Percentiles rank a stretch among this genome's conserved stretches.
phyloP scores from a whole-genome alignment of 805 yeast genomes.

The Phaffomyces opuntiae region DNA sequence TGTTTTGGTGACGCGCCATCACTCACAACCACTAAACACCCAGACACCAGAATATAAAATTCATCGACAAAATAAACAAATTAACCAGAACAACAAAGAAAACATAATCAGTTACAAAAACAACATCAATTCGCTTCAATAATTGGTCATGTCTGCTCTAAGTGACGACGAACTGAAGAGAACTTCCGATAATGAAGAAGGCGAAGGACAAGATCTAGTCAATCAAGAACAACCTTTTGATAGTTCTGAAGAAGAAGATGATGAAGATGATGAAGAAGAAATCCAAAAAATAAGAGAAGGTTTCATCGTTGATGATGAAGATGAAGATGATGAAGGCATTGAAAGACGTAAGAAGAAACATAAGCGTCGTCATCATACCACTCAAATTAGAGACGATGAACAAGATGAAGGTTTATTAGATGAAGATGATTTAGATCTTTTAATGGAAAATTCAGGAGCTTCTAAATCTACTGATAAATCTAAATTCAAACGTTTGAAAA shows the following conservation, averaged over 20 bases:
- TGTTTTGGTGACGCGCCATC: too few relatives aligned
- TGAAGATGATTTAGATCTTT: slow-evolving; percentile 89
- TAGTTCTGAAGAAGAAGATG: slow-evolving; percentile 88
- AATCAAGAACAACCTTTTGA: slow-evolving; percentile 36
- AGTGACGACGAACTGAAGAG: slow-evolving; percentile 15
- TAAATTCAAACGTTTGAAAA: slow-evolving; percentile 70
- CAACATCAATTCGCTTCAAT: not conserved
- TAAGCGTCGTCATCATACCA: slow-evolving; percentile 26
- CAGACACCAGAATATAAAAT: too few relatives aligned
- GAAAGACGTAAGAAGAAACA: slow-evolving; percentile 35
- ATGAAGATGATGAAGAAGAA: slow-evolving; percentile 89
- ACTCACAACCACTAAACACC: too few relatives aligned
- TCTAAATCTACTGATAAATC: slow-evolving; percentile 18
- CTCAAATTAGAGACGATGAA: slow-evolving; percentile 17
- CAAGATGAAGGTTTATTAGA: slow-evolving; percentile 69
- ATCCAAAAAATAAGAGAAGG: slow-evolving; percentile 79
- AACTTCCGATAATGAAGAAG: slow-evolving; percentile 24
- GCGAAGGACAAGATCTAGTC: slow-evolving; percentile 37
- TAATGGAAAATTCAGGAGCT: slow-evolving; percentile 88
- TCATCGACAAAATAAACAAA: too few relatives aligned
- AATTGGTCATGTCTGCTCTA: slow-evolving; percentile 13
- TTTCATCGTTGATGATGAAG: slow-evolving; percentile 89
- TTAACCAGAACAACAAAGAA: not conserved
- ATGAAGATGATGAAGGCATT: slow-evolving; percentile 35
- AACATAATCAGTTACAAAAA: not conserved